Base-by-base conservation (phyloP, 208 protist species). In the Tritrichomonas foetus region DNA sequence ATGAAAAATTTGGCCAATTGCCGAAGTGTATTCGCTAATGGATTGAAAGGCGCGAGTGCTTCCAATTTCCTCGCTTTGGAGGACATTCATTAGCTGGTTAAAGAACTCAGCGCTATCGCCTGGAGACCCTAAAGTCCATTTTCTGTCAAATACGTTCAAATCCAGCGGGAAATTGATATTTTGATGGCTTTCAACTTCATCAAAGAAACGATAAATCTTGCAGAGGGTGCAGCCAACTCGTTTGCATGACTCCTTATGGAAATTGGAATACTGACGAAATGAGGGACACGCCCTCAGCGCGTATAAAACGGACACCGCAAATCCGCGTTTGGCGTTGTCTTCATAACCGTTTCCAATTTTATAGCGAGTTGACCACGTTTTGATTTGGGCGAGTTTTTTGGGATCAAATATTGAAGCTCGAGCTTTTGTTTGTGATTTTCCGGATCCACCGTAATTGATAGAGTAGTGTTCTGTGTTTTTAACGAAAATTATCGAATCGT, bases 1-100 rank as follows among this genome's bases (percentile, higher is more conserved):
- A 39, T 44, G 27, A 44, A 84, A 84, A 9, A 84, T 84, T 84
- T 84, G 74, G 30, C 74, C 74, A n/a, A 84, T 84, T 49, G 74
- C 74, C 53, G 74, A 33, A 25, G 74, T 33, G 53, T 53, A 84
- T 53, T 49, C 25, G 25, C 53, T 44, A 9, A 30, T 9, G 9
- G 20, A 33, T 22, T 13, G 9, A 53, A 84, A 84, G 25, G 74
- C 74, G 13, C 74, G 36, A 1, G 41, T 16, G 41, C 41, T 30
- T 33, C 25, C 27, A 53, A 84, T 20, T 53, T 84, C 74, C 33
- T 84, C 74, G 27, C 14, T 11, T 44, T 84, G 74, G 1, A 84
- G 22, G 13, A 84, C 41, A 53, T 84, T 44, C 16, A 84, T 13
- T 22, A 84, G n/a, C 14, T 44, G 5, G 33, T 33, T 47, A 33